Evolutionary conservation across 805 yeast genomes (phyloP), one percentile per base, ranked within the genome.

Genomic region (Candida maltosa): DNA sequence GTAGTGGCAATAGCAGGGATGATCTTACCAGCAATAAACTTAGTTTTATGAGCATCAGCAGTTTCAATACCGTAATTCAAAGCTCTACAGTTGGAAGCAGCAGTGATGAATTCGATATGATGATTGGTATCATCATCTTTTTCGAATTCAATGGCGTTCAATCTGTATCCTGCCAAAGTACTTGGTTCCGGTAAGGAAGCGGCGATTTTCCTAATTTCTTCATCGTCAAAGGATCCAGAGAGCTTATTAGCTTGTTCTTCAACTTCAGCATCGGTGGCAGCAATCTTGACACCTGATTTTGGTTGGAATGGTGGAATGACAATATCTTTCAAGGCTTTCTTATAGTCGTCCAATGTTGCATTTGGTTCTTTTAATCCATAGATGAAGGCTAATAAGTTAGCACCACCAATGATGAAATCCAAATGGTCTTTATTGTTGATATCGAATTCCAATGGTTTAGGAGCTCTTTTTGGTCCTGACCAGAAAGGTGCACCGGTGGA

Each of bases 1-100:
- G 99, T 93, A 2, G 99, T 93, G 24, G 98, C 98, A 69, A 93
- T 93, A 15, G 98, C 98, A 11, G 99, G 99, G 47, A 93, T 93
- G 47, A 93, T 93, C 63, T 94, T 82, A 31, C 99, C 99, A 5
- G 99, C 99, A 58, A 93, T 91, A 52, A 91, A 87, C 68, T 93
- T 93, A 25, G 98, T 93, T 68, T 84, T 87, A 34, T 81, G 80
- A 44, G 80, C 78, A 54, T 91, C 97, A 24, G 91, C 97, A 9
- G 87, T 69, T 54, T 87, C 95, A 47, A 91, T 88, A 26, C 78
- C 75, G 56, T 91, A 91, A 64, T 88, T 91, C 63, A 79, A 70
- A 19, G 99, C 99, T 60, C 99, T 82, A 62, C 95, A 79, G 60
- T 93, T 93, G 3, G 97, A 91, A 16, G 97, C 95, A 15, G 97